Percentiles rank a stretch among this genome's conserved stretches.
Evolutionary conservation across 164 flowering plant genomes (phyloP).

Genomic region (Litsea cubeba): DNA sequence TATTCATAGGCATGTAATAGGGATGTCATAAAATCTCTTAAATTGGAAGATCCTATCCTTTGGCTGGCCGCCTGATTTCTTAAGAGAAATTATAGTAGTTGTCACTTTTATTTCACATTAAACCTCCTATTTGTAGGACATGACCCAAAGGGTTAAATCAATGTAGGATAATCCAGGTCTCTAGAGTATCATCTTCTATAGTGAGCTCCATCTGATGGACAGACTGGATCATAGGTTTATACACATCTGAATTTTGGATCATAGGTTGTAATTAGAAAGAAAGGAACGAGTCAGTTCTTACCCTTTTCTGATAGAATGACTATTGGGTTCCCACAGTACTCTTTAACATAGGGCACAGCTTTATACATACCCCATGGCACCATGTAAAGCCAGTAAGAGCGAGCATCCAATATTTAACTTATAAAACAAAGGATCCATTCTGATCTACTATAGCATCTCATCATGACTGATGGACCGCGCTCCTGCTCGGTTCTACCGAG

Average conservation of each 20-base stretch:
- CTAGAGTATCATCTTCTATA: neutral
- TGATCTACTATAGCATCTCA: neutral
- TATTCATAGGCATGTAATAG: too few species aligned
- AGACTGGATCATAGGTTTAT: too few species aligned
- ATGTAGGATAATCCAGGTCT: neutral
- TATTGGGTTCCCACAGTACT: slow-evolving; percentile 14
- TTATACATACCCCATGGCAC: slow-evolving; percentile 22
- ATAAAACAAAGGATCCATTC: neutral
- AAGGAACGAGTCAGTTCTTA: neutral
- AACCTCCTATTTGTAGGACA: neutral
- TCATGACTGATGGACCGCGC: too few species aligned
- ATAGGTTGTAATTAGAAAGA: neutral
- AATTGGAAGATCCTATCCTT: neutral
- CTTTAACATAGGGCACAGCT: slow-evolving; percentile 17
- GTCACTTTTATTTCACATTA: too few species aligned
- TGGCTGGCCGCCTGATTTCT: neutral
- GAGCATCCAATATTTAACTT: slow-evolving; percentile 9
- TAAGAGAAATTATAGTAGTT: too few species aligned
- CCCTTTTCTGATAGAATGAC: slow-evolving; percentile 20
- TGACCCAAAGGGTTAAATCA: neutral
- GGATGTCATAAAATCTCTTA: neutral
- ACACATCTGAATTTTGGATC: neutral
- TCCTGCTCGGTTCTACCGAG: too few species aligned
- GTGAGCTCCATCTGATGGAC: neutral
- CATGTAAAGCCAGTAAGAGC: slow-evolving; percentile 17